A percentile compares a stretch with the other conserved stretches of the same genome.
These are phyloP conservation scores for Hanseniaspora taiwanica DNA, from an alignment of 805 yeast genomes.

Conservation along the genomic window DNA sequence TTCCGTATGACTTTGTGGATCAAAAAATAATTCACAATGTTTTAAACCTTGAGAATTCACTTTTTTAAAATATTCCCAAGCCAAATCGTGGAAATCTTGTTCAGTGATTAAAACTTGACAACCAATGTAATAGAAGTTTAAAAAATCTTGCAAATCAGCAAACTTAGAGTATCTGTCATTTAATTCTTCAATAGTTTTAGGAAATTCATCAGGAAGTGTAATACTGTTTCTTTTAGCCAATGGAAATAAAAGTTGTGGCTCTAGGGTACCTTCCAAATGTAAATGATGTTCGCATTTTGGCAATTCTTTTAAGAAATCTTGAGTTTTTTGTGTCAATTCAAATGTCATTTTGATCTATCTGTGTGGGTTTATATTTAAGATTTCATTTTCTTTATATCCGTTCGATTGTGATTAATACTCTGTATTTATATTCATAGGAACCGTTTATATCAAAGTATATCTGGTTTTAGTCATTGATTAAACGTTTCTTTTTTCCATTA, in stretches of 20 bases:
- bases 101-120: slow-evolving; percentile 60
- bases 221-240: slow-evolving; percentile 55
- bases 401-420: too few relatives aligned
- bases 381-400: too few relatives aligned
- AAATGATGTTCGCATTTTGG: slow-evolving; percentile 86
- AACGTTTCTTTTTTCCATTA: too few relatives aligned
- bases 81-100: slow-evolving; percentile 63
- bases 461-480: too few relatives aligned
- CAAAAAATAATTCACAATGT: slow-evolving; percentile 71
- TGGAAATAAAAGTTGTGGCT: slow-evolving; percentile 59
- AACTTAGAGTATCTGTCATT: slow-evolving; percentile 47
- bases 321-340: background rate
- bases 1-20: slow-evolving; percentile 73
- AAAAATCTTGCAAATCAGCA: slow-evolving; percentile 61
- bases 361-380: background rate
- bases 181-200: slow-evolving; percentile 43
- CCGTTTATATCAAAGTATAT: too few relatives aligned
- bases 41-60: slow-evolving; percentile 45
- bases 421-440: too few relatives aligned
- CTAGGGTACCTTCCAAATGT: slow-evolving; percentile 72
- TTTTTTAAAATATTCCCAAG: slow-evolving; percentile 56
- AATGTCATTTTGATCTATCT: background rate
- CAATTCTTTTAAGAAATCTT: slow-evolving; percentile 35
- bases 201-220: slow-evolving; percentile 48
- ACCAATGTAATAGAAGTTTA: slow-evolving; percentile 69